These are phyloP conservation scores for Carpinus viminea DNA, from an alignment of 306 rosid species.

Conservation along the genomic window DNA sequence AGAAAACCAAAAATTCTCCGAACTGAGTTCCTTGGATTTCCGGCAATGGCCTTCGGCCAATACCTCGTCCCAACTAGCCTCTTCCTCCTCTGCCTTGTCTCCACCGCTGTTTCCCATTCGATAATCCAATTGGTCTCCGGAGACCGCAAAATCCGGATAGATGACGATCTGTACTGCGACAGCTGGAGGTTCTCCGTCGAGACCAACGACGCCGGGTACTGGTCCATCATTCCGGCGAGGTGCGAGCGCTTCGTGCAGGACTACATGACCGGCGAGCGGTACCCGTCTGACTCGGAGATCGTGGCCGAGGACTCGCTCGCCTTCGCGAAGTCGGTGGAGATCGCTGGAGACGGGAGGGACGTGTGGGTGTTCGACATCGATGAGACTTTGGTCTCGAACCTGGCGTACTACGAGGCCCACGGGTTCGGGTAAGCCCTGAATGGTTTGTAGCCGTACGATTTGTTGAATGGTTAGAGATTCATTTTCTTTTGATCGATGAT, in stretches of 20 bases:
- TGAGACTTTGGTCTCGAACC: conserved; percentile 74
- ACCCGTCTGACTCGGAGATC: conserved; percentile 45
- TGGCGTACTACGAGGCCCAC: conserved; percentile 51
- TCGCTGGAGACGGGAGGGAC: conserved; percentile 55
- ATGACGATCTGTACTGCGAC: conserved; percentile 53
- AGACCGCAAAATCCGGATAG: conserved; percentile 13
- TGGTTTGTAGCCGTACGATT: conserved; percentile 4
- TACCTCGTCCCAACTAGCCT: conserved; percentile 3
- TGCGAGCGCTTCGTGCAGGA: conserved; percentile 54
- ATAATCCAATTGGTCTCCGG: conserved; percentile 36
- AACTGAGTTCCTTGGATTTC: conserved; percentile 32
- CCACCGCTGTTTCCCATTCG: conserved; percentile 29
- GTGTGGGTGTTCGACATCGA: conserved; percentile 91
- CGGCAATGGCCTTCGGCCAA: conserved; percentile 38
- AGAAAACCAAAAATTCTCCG: conserved; percentile 36
- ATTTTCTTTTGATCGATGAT: background rate
- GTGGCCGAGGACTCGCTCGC: conserved; percentile 35
- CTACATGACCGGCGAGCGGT: conserved; percentile 54
- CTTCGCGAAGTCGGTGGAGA: conserved; percentile 38
- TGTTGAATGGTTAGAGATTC: background rate
- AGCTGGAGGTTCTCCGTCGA: conserved; percentile 86
- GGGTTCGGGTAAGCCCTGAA: conserved; percentile 65
- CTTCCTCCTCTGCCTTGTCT: conserved; percentile 19
- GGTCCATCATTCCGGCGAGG: conserved; percentile 51
- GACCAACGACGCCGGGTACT: conserved; percentile 67